Percentiles rank a stretch among this genome's conserved stretches.
These are phyloP conservation scores for Cajanus cajan DNA, from an alignment of 306 rosid genomes.

Conservation along the genomic window DNA sequence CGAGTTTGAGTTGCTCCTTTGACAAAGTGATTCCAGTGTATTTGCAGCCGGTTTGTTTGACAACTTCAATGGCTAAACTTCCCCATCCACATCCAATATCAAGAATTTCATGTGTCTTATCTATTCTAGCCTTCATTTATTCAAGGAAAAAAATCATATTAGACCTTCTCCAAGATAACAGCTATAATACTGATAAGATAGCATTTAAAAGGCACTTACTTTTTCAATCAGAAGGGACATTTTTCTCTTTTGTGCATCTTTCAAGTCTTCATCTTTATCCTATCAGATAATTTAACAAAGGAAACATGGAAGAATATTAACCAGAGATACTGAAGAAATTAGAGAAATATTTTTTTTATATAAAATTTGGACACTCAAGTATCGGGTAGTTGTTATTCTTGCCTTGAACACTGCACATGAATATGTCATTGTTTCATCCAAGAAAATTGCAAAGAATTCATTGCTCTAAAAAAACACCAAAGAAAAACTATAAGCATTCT, in stretches of 20 bases:
- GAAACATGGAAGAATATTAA: not conserved
- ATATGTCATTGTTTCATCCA: slow-evolving; percentile 88
- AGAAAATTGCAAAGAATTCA: slow-evolving; percentile 77
- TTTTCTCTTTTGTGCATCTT: slow-evolving; percentile 75
- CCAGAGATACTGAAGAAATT: not conserved
- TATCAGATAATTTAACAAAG: slow-evolving; percentile 25
- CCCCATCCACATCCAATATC: slow-evolving; percentile 98
- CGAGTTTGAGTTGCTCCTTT: slow-evolving; percentile 72
- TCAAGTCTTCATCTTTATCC: slow-evolving; percentile 72
- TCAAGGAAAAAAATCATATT: not conserved
- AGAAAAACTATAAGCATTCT: slow-evolving; percentile 10
- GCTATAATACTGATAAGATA: not conserved
- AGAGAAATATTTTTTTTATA: not conserved
- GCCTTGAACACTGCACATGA: slow-evolving; percentile 87
- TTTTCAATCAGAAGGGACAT: slow-evolving; percentile 65
- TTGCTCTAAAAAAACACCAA: slow-evolving; percentile 65
- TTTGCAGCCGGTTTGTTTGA: slow-evolving; percentile 71
- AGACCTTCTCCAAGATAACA: not conserved
- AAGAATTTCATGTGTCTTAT: slow-evolving; percentile 67
- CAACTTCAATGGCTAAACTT: slow-evolving; percentile 80
- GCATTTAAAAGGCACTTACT: slow-evolving; percentile 26
- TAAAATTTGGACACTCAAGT: not conserved
- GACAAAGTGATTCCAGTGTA: slow-evolving; percentile 90
- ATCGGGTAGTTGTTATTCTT: slow-evolving; percentile 12
- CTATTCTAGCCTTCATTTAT: slow-evolving; percentile 59